Base-by-base conservation (phyloP, 2,329 filamentous ascomycete species). In the Aspergillus neotritici region DNA sequence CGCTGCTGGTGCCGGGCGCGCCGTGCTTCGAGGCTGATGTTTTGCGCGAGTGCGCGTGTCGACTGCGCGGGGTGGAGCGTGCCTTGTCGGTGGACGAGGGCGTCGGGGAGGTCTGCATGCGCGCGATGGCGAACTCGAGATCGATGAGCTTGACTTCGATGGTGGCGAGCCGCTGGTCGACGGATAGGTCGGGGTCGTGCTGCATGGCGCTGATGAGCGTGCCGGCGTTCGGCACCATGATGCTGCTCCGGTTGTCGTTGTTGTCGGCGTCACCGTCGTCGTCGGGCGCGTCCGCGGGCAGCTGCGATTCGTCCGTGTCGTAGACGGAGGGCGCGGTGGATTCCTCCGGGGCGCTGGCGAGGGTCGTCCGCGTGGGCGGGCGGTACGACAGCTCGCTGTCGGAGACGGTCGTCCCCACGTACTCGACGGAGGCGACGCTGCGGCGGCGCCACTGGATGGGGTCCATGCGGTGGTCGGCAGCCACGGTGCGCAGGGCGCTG, bases 111-210 rank as follows among this genome's bases (percentile, higher is more conserved):
- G 60, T 65, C 51, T 74, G 72, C 46, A 75, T 62, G 40, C 71
- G 68, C 1, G 70, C 69, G 46, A 75, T 70, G 4, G 72, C 72
- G 43, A 72, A 71, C 49, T 75, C 72, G 4, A 75, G 60, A 37
- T 74, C 72, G 49, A 73, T 72, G 38, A 74, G 54, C 47, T 75
- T 75, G 15, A 75, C 71, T 47, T 75, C 72, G 5, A 75, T 55
- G 0, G 71, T 74, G 29, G 68, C 69, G n/a, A 75, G 49, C 36
- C 72, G 63, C 42, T 74, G 69, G 43, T 72, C 70, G 1, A 74
- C 52, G 3, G 61, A 67, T 13, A 63, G 53, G 14, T 61, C 62
- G 16, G 67, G 65, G 41, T 68, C 63, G 31, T 64, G 59, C 34
- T 69, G 66, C 56, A 72, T 67, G 10, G 59, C 56, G 33, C 58